A percentile compares a stretch with the other conserved stretches of the same genome.
These are phyloP conservation scores for Carpinus fangiana DNA, from an alignment of 306 rosid genomes.

Conservation along the genomic window DNA sequence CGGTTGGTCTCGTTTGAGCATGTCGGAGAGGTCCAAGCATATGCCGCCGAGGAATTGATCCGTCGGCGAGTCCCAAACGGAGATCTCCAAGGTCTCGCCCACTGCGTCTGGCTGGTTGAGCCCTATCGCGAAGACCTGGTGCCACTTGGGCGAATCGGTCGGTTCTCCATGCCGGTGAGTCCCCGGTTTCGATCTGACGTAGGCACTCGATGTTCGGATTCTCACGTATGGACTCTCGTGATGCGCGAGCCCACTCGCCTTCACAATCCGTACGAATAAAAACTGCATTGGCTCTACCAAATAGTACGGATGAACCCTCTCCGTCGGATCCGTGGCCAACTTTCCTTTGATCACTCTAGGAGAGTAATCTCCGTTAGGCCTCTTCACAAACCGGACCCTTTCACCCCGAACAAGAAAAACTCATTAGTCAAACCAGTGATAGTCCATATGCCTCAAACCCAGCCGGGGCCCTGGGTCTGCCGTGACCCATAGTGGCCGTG, in stretches of 20 bases:
- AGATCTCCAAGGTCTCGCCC: conserved; percentile 60
- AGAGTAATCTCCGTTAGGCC: conserved; percentile 62
- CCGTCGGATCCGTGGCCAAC: conserved; percentile 28
- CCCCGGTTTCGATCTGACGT: conserved; percentile 50
- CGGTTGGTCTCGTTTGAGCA: conserved; percentile 50
- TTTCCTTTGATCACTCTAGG: conserved; percentile 62
- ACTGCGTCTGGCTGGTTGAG: conserved; percentile 49
- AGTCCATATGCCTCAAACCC: no score
- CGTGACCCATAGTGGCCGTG: no score
- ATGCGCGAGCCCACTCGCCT: conserved; percentile 65
- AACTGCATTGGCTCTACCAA: conserved; percentile 95
- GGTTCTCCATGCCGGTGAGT: conserved; percentile 58
- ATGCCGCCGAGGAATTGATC: conserved; percentile 80
- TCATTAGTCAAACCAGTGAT: no score
- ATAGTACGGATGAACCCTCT: conserved; percentile 69
- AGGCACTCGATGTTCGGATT: conserved; percentile 51
- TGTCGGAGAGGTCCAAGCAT: conserved; percentile 49
- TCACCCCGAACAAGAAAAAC: no score
- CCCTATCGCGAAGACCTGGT: conserved; percentile 61
- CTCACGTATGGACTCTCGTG: conserved; percentile 57
- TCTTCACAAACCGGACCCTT: conserved; percentile 55
- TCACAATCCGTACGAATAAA: conserved; percentile 65
- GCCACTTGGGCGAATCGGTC: conserved; percentile 79
- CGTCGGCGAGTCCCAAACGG: conserved; percentile 64
- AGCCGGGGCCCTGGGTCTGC: no score